A percentile compares a stretch with the other conserved stretches of the same genome.
These are phyloP conservation scores for Klebsormidium nitens DNA, from an alignment of 139 green algal species.

Conservation along the genomic window DNA sequence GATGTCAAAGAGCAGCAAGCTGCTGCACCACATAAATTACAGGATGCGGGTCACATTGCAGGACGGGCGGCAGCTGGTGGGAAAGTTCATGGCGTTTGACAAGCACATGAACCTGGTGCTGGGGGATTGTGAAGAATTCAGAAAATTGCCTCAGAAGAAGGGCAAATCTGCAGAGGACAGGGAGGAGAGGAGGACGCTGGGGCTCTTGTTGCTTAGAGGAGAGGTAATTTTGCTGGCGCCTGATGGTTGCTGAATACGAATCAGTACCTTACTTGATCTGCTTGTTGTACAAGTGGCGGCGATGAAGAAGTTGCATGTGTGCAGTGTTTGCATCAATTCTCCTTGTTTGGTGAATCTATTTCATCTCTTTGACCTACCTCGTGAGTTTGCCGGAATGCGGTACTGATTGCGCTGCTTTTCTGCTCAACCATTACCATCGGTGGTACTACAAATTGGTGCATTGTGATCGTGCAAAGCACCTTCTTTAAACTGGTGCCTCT, in stretches of 20 bases:
- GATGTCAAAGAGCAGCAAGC: slow-evolving; percentile 81
- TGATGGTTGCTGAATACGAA: neutral
- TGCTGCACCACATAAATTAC: slow-evolving; percentile 98
- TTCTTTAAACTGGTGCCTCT: too few species aligned
- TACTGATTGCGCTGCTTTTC: too few species aligned
- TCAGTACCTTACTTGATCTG: neutral
- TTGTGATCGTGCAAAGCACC: too few species aligned
- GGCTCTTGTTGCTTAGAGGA: slow-evolving; percentile 83
- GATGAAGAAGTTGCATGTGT: too few species aligned
- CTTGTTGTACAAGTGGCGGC: too few species aligned
- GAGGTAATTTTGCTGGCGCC: too few species aligned
- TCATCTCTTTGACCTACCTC: too few species aligned
- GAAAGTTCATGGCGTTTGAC: slow-evolving; percentile 97
- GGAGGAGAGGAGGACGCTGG: slow-evolving; percentile 86
- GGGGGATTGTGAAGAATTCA: slow-evolving; percentile 92
- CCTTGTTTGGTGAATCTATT: too few species aligned
- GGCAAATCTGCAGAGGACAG: slow-evolving; percentile 51
- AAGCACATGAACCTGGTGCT: slow-evolving; percentile 98
- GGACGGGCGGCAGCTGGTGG: slow-evolving; percentile 76
- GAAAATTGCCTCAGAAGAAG: slow-evolving; percentile 91
- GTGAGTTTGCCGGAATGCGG: too few species aligned
- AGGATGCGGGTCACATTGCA: slow-evolving; percentile 48
- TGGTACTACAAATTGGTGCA: too few species aligned
- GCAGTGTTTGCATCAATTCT: too few species aligned
- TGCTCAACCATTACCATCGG: too few species aligned